A percentile compares a stretch with the other conserved stretches of the same genome.
Conservation (phyloP, 805 yeast genomes). For the Candida bentonensis region DNA sequence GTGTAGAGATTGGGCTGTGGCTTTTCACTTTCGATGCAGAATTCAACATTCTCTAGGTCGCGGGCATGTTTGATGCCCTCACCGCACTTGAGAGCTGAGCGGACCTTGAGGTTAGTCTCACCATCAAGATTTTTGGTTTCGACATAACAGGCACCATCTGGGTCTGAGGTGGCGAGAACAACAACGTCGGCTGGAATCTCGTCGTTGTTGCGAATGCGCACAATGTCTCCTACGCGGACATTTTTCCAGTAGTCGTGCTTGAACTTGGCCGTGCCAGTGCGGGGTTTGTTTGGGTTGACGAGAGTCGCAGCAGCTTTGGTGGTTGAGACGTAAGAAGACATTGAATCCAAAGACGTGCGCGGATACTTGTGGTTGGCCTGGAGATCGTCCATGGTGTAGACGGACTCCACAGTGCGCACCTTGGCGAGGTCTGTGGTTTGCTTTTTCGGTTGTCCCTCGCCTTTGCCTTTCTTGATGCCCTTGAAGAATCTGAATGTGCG, state of each 20-base stretch:
- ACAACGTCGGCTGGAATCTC: slow-evolving; percentile 70
- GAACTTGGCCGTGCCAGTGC: slow-evolving; percentile 27
- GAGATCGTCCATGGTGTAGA: neutral
- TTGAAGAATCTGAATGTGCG: neutral
- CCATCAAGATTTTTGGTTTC: slow-evolving; percentile 66
- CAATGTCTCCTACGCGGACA: slow-evolving; percentile 62
- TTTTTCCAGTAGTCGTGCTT: slow-evolving; percentile 56
- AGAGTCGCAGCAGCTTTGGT: slow-evolving; percentile 6
- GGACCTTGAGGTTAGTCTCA: slow-evolving; percentile 61
- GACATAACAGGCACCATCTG: slow-evolving; percentile 55
- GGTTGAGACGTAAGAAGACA: neutral
- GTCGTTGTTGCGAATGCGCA: slow-evolving; percentile 55
- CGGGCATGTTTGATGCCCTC: slow-evolving; percentile 38
- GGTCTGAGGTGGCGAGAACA: slow-evolving; percentile 54
- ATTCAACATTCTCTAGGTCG: slow-evolving; percentile 43
- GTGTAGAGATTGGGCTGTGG: slow-evolving; percentile 52
- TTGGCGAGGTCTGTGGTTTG: neutral
- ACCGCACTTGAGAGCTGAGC: slow-evolving; percentile 46
- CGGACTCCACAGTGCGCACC: neutral
- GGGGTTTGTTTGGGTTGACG: slow-evolving; percentile 14
- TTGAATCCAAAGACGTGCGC: neutral
- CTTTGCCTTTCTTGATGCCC: slow-evolving; percentile 6
- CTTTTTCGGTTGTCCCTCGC: neutral
- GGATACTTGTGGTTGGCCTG: neutral
- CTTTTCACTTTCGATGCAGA: slow-evolving; percentile 55